phyloP scores from a whole-genome alignment of 257 asterid species.

The Henckelia pumila region DNA sequence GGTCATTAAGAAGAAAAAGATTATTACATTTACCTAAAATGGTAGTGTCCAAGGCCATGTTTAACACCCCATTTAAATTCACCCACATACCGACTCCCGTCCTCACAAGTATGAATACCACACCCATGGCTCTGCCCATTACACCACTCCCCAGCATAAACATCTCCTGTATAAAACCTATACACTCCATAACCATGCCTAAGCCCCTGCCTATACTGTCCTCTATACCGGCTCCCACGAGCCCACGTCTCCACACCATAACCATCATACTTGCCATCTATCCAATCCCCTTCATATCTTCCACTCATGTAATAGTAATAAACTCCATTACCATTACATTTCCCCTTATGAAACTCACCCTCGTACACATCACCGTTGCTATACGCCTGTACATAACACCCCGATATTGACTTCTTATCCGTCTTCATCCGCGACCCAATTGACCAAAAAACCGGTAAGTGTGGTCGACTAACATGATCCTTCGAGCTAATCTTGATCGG shows the following conservation, averaged over 20 bases:
- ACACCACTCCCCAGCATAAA: constrained; percentile 95
- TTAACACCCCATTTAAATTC: constrained; percentile 91
- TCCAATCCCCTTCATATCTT: constrained; percentile 93
- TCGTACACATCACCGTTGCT: constrained; percentile 93
- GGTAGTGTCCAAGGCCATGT: constrained; percentile 92
- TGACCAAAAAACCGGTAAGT: constrained; percentile 88
- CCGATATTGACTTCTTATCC: constrained; percentile 62
- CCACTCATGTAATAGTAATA: constrained; percentile 94
- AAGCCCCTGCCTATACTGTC: constrained; percentile 86
- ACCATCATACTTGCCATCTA: constrained; percentile 89
- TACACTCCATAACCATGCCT: constrained; percentile 90
- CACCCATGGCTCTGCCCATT: constrained; percentile 92
- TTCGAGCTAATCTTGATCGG: constrained; percentile 57
- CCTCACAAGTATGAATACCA: constrained; percentile 86
- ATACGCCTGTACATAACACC: constrained; percentile 77
- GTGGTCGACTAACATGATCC: constrained; percentile 40
- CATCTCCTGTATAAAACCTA: constrained; percentile 89
- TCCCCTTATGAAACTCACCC: constrained; percentile 94
- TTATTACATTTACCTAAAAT: constrained; percentile 56
- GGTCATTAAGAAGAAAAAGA: constrained; percentile 10
- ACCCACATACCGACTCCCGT: constrained; percentile 82
- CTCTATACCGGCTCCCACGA: constrained; percentile 79
- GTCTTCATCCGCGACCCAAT: constrained; percentile 64
- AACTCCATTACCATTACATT: constrained; percentile 90
- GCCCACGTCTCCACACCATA: constrained; percentile 94